Base-by-base conservation (phyloP, 306 rosid genomes). In the Coriaria nepalensis region DNA sequence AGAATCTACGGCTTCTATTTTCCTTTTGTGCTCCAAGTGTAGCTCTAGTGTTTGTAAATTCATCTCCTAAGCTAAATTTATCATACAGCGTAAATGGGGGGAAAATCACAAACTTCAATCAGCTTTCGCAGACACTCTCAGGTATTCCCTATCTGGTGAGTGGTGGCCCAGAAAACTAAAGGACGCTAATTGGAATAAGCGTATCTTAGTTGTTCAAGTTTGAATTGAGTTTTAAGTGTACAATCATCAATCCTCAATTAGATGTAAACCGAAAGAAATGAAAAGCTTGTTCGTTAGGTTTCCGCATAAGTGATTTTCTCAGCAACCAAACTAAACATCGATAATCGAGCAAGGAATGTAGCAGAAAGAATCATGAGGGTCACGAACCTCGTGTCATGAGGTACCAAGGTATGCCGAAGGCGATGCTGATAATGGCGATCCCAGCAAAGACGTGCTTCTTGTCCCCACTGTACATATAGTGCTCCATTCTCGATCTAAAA, bases 401-500 rank as follows among this genome's bases (percentile, higher is more conserved):
- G 58, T 35, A 73, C 97, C 95, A 90, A 11, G 95, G 97, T 38
- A 84, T 33, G 45, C 66, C 64, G 45, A 84, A 84, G 43, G 71
- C 68, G 34, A 65, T 73, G 57, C 70, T 47, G 67, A 90, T 67
- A 61, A 90, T 58, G 50, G 75, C 87, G 61, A 90, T 53, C 53
- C 95, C 97, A 13, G 61, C 76, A 35, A 66, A 45, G 33, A 90
- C 97, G 44, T 90, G 97, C 52, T 81, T 90, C 54, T 87, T 87
- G 2, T 87, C 93, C 0, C 97, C 95, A 39, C 95, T 90, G 61
- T 90, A 77, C 7, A 90, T 59, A 38, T 59, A 68, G 69, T 62
- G 80, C 58, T 84, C 79, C 71, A 81, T 35, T 34, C n/a, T 81
- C 5, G 80, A 71, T 67, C 73, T 69, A 43, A 90, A 90, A 5